A percentile compares a stretch with the other conserved stretches of the same genome.
Conservation (phyloP, 2,329 filamentous ascomycete genomes). For the Xenoacremonium recifei region DNA sequence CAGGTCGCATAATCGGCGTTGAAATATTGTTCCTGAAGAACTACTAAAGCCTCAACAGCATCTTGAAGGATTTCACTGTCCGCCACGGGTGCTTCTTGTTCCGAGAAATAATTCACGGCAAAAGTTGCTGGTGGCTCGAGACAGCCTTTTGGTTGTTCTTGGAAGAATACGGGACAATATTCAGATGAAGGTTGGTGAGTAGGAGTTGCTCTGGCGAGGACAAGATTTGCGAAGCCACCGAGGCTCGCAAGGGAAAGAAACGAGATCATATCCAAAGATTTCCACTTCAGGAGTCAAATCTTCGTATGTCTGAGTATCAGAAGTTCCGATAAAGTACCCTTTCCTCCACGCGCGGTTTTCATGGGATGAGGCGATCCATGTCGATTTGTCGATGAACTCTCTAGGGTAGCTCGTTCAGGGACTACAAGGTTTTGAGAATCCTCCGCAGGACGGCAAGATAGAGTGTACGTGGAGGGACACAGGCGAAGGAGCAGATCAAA, state of each 20-base stretch:
- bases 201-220: slow-evolving; percentile 12
- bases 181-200: slow-evolving; percentile 8
- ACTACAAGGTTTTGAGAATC: too few relatives aligned
- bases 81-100: too few relatives aligned
- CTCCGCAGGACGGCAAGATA: too few relatives aligned
- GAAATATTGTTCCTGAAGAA: slow-evolving; percentile 79
- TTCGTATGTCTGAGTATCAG: not conserved
- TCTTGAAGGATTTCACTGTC: slow-evolving; percentile 39
- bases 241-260: slow-evolving; percentile 12
- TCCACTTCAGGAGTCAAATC: not conserved
- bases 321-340: not conserved
- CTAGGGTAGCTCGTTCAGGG: too few relatives aligned
- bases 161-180: slow-evolving; percentile 24
- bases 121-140: too few relatives aligned
- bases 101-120: too few relatives aligned
- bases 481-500: too few relatives aligned
- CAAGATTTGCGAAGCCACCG: slow-evolving; percentile 2
- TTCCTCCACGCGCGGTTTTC: slow-evolving; percentile 4
- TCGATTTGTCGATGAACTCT: too few relatives aligned
- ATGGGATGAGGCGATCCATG: slow-evolving; percentile 12
- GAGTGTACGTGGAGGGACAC: too few relatives aligned
- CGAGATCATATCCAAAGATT: slow-evolving; percentile 13
- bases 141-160: slow-evolving; percentile 14
- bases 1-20: slow-evolving; percentile 75
- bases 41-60: slow-evolving; percentile 63